phyloP scores from a whole-genome alignment of 1,284 basidiomycete species.

The Boletus mariae region DNA sequence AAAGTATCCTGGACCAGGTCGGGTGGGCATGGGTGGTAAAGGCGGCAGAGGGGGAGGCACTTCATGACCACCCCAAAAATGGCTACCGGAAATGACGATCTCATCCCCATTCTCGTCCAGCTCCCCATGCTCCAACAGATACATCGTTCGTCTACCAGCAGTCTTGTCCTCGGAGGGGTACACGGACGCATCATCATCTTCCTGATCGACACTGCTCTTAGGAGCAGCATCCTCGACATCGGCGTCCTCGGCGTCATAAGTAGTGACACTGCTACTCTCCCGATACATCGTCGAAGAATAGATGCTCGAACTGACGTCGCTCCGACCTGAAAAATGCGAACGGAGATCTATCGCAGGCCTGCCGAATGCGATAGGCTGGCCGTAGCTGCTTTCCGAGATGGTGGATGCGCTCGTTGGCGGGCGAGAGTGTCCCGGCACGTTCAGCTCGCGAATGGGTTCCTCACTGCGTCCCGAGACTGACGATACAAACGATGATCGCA shows the following conservation, averaged over 20 bases:
- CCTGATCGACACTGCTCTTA: conserved; percentile 16
- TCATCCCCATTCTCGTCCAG: conserved; percentile 24
- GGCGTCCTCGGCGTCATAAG: conserved; percentile 21
- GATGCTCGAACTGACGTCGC: conserved; percentile 17
- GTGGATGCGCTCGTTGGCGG: conserved; percentile 23
- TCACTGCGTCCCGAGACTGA: conserved; percentile 19
- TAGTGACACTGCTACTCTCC: conserved; percentile 14
- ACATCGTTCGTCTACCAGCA: conserved; percentile 34
- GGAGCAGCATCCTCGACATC: conserved; percentile 20
- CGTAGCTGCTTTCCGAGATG: conserved; percentile 20
- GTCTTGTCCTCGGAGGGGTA: conserved; percentile 34
- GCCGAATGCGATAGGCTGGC: conserved; percentile 11
- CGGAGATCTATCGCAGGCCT: conserved; percentile 1
- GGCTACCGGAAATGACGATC: conserved; percentile 15
- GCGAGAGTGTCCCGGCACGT: conserved; percentile 10
- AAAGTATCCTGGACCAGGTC: conserved; percentile 28
- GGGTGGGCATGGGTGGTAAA: conserved; percentile 12
- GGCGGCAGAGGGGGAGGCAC: conserved; percentile 21
- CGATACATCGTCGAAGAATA: conserved; percentile 16
- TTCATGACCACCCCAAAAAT: conserved; percentile 17
- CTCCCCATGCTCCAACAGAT: conserved; percentile 29
- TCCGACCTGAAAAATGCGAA: conserved; percentile 20
- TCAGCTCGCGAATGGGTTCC: conserved; percentile 5
- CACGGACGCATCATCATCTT: conserved; percentile 29
- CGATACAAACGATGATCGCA: conserved; percentile 24